Evolutionary conservation across 768 basidiomycete species (phyloP).

Genomic region (Pleurotus citrinopileatus): DNA sequence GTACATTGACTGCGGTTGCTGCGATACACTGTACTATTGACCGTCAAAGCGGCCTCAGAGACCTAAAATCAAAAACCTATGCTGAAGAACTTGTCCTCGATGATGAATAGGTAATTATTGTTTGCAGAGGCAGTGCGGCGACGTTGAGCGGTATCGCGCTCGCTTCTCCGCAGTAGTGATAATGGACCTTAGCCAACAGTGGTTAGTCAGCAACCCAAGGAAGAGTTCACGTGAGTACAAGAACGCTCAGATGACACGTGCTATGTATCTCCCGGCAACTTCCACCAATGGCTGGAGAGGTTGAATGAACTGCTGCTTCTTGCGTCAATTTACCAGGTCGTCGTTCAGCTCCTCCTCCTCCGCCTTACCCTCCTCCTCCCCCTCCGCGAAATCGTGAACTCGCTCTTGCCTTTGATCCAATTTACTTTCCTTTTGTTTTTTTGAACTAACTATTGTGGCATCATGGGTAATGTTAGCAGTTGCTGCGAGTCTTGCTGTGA

Average conservation of each 20-base stretch:
- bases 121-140: not conserved
- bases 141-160: too few relatives aligned
- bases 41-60: not conserved
- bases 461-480: conserved; percentile 75
- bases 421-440: conserved; percentile 1
- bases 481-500: conserved; percentile 84
- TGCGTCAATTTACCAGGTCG: not conserved
- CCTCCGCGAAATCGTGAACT: not conserved
- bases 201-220: too few relatives aligned
- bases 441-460: conserved; percentile 7
- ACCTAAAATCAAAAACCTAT: not conserved
- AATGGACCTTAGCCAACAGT: too few relatives aligned
- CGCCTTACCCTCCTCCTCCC: not conserved
- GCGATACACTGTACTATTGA: not conserved
- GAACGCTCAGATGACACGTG: not conserved
- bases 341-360: too few relatives aligned
- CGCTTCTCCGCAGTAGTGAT: not conserved
- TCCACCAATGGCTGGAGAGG: conserved; percentile 4
- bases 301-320: not conserved
- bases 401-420: conserved; percentile 5
- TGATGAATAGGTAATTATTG: not conserved
- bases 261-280: not conserved
- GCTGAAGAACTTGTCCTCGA: too few relatives aligned
- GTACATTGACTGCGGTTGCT: conserved; percentile 4
- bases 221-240: not conserved